Base-by-base conservation (phyloP, 140 eudicot genomes). In the Stevia rebaudiana region DNA sequence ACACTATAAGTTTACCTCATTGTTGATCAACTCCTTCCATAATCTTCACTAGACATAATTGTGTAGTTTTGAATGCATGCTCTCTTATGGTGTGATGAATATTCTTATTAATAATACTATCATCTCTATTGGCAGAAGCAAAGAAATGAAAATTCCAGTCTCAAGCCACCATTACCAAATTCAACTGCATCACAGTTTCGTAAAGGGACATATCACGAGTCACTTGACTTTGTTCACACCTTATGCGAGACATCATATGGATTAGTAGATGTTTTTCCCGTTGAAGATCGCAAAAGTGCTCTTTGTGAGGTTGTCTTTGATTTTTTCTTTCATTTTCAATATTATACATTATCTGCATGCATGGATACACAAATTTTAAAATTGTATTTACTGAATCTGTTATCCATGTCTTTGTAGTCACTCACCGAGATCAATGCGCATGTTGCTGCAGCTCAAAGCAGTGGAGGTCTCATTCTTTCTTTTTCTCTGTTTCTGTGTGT, bases 201-300 rank as follows among this genome's bases (percentile, higher is more conserved):
- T 41, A 92, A 88, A 71, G 98, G 98, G 73, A 81, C 98, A 33
- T 92, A 92, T 74, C 94, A 92, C 19, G 95, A 83, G 74, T 92
- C 98, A 9, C 85, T 92, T 63, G 96, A 92, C 74, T 88, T 92
- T 53, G 98, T 92, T 68, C 96, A 88, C 44, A 76, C 95, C 3
- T 70, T 92, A 39, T 88, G 98, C 71, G 98, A 92, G 49, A 92
- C 96, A 25, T 92, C 98, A 48, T 92, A 88, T 72, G 98, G 96
- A 76, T 81, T 92, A 51, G 96, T 92, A 35, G 98, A 92, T 62
- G 95, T 92, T 39, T 88, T 92, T 80, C 96, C 98, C 3, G 77
- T 88, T 81, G 98, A 92, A 79, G 98, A 92, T 69, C 96, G 98
- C 59, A 88, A 92, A 83, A 79, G 86, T 77, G 98, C 98, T 22